phyloP scores from a whole-genome alignment of 208 protist species.

The Kentomonas sorsogonicus region DNA sequence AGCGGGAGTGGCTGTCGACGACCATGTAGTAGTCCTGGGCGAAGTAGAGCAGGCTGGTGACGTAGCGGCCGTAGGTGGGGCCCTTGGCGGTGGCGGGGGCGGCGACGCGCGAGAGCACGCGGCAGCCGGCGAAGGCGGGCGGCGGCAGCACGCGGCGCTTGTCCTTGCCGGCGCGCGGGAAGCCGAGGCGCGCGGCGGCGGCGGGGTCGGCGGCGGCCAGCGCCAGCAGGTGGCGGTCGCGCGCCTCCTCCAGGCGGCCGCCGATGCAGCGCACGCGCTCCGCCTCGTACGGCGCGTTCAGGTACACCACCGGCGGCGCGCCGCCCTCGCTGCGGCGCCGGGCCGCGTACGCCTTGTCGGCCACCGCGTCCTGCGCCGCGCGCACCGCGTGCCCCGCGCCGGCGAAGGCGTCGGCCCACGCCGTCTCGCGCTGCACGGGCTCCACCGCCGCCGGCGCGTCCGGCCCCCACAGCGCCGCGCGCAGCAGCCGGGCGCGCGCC shows the following conservation, averaged over 20 bases:
- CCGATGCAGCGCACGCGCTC: conserved; percentile 31
- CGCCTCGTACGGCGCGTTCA: conserved; percentile 19
- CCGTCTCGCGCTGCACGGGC: conserved; percentile 8
- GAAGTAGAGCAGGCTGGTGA: conserved; percentile 73
- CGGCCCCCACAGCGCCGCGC: no score
- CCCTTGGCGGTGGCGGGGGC: conserved; percentile 43
- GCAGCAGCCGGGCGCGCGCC: background rate
- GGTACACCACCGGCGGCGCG: no score
- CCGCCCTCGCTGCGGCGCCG: no score
- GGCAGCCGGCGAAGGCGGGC: conserved; percentile 40
- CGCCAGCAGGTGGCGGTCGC: conserved; percentile 22
- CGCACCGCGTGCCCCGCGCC: no score
- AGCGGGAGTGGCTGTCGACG: conserved; percentile 80
- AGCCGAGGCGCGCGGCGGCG: no score
- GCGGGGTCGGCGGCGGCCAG: conserved; percentile 10
- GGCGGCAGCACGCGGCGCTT: conserved; percentile 32
- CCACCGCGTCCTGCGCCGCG: no score
- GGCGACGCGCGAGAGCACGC: conserved; percentile 44
- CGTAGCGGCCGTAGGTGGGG: conserved; percentile 74
- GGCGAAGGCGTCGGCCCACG: background rate
- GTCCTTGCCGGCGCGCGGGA: conserved; percentile 21
- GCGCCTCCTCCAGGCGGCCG: conserved; percentile 24
- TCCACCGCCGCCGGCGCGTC: background rate
- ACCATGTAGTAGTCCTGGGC: conserved; percentile 87
- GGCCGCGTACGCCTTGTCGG: no score